Conservation (phyloP, 805 yeast genomes). For the Metschnikowia similis region DNA sequence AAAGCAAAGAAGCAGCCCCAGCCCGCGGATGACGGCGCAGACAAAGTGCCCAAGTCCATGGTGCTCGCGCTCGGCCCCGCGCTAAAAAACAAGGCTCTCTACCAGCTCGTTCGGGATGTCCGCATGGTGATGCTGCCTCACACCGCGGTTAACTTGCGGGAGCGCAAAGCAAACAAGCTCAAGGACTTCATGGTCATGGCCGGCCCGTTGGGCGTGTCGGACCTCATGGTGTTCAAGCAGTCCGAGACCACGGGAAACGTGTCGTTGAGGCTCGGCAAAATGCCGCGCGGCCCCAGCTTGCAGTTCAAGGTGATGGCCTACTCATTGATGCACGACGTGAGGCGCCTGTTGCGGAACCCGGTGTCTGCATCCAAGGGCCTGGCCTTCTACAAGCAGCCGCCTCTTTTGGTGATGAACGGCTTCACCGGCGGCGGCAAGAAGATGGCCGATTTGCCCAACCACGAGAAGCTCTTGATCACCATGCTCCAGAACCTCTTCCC, state of each 20-base stretch:
- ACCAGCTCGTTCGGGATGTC: constrained; percentile 82
- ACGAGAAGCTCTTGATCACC: constrained; percentile 80
- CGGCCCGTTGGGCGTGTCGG: constrained; percentile 92
- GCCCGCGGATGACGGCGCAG: constrained; percentile 58
- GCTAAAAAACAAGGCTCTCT: constrained; percentile 71
- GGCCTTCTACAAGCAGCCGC: constrained; percentile 69
- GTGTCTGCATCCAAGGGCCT: constrained; percentile 67
- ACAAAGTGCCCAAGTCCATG: constrained; percentile 87
- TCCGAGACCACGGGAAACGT: constrained; percentile 72
- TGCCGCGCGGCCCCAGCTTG: constrained; percentile 93
- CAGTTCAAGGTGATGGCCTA: constrained; percentile 76
- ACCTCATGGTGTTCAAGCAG: constrained; percentile 82
- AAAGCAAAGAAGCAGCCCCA: constrained; percentile 69
- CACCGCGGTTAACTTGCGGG: constrained; percentile 84
- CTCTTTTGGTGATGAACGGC: constrained; percentile 90
- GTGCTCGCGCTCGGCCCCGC: constrained; percentile 82
- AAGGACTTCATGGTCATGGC: constrained; percentile 98
- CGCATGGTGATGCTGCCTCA: constrained; percentile 94
- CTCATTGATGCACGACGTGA: constrained; percentile 78
- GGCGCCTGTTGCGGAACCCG: constrained; percentile 66
- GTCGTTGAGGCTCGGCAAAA: constrained; percentile 74
- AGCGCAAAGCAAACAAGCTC: constrained; percentile 79
- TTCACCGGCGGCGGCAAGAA: constrained; percentile 47
- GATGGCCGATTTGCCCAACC: constrained; percentile 57
- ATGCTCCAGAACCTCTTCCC: constrained; percentile 96